phyloP scores from a whole-genome alignment of 768 basidiomycete genomes.

The Mycena vulgaris region DNA sequence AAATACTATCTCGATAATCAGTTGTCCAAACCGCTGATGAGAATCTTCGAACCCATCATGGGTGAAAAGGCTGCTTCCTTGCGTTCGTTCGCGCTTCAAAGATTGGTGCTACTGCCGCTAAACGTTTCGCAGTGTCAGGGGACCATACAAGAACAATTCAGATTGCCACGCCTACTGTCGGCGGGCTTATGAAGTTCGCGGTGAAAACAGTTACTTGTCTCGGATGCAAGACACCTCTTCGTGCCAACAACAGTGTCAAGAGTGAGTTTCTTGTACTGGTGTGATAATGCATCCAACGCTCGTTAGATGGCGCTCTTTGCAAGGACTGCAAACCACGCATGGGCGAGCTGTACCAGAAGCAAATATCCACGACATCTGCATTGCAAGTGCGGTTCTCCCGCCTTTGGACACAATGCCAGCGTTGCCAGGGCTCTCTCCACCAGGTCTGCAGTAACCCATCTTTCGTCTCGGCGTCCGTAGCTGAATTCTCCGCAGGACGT shows the following conservation, averaged over 20 bases:
- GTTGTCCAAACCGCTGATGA: constrained; percentile 94
- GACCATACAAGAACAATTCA: constrained; percentile 97
- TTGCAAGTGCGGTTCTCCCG: constrained; percentile 94
- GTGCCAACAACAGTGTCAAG: constrained; percentile 80
- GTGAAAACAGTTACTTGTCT: constrained; percentile 96
- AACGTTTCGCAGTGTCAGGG: constrained; percentile 79
- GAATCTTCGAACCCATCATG: constrained; percentile 98
- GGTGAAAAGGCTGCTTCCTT: constrained; percentile 92
- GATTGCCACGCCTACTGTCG: constrained; percentile 96
- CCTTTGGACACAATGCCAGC: constrained; percentile 98
- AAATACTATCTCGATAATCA: constrained; percentile 99
- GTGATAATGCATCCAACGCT: background rate
- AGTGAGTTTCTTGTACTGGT: constrained; percentile 58
- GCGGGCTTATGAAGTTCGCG: constrained; percentile 98
- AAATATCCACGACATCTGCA: constrained; percentile 80
- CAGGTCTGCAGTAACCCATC: constrained; percentile 66
- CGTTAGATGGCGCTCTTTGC: constrained; percentile 91
- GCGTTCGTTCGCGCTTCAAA: constrained; percentile 62
- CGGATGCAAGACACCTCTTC: constrained; percentile 93
- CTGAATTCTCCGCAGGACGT: constrained; percentile 77
- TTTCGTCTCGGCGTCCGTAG: background rate
- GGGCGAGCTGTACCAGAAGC: constrained; percentile 94
- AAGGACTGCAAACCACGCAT: constrained; percentile 91
- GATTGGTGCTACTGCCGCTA: constrained; percentile 23
- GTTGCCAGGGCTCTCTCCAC: constrained; percentile 98